Conservation (phyloP, 148 eudicot genomes). For the Salicornia ramosissima region DNA sequence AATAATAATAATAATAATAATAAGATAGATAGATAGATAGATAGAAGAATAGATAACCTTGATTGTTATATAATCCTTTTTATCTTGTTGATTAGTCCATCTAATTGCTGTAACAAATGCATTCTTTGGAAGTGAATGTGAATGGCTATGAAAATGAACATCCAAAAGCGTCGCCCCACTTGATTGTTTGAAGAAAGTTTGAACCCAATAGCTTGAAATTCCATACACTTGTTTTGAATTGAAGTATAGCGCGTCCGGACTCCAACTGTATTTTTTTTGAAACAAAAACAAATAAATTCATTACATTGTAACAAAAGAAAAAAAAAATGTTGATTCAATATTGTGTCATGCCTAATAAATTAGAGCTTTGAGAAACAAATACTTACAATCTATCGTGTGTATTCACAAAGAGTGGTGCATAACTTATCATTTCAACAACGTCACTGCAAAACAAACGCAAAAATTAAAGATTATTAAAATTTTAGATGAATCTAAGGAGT, state of each 20-base stretch:
- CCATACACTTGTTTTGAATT: conserved; percentile 52
- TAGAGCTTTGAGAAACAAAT: not conserved
- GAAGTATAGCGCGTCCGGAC: conserved; percentile 71
- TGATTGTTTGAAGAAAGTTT: conserved; percentile 59
- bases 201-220: conserved; percentile 85
- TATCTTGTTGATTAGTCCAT: conserved; percentile 32
- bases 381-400: not conserved
- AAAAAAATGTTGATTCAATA: too few species aligned
- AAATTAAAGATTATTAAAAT: too few species aligned
- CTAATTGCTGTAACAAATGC: conserved; percentile 50
- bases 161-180: conserved; percentile 59
- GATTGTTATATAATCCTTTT: conserved; percentile 43
- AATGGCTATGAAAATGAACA: conserved; percentile 35
- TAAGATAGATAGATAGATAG: not conserved
- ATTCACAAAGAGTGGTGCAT: not conserved
- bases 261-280: conserved; percentile 38
- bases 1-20: too few species aligned
- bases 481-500: too few species aligned
- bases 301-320: too few species aligned
- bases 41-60: conserved; percentile 38
- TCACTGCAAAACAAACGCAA: not conserved
- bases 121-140: conserved; percentile 10
- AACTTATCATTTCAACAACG: not conserved
- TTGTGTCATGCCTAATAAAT: too few species aligned
- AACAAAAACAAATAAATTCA: too few species aligned